These are phyloP conservation scores for Cladosporium velox DNA, from an alignment of 2,329 filamentous ascomycete species.

Conservation along the genomic window DNA sequence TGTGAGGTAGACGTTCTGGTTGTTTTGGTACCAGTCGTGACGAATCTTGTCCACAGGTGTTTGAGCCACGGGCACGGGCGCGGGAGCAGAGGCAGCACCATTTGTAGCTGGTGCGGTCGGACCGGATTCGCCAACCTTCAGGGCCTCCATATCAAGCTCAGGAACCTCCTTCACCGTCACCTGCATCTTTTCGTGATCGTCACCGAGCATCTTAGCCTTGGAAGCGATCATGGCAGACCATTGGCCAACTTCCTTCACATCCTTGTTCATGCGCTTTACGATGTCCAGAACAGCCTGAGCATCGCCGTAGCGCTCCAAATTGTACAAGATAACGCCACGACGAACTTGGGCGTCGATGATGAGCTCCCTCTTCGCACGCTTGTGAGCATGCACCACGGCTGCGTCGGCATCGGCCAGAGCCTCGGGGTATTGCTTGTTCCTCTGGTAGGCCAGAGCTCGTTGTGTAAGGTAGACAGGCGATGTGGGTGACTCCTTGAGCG, in stretches of 20 bases:
- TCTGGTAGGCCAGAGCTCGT: constrained; percentile 76
- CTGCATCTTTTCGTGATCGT: constrained; percentile 50
- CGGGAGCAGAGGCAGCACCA: constrained; percentile 39
- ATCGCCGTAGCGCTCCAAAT: constrained; percentile 71
- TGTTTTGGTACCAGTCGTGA: constrained; percentile 69
- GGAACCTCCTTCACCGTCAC: constrained; percentile 57
- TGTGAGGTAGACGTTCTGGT: constrained; percentile 61
- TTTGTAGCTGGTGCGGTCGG: constrained; percentile 33
- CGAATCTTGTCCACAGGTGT: constrained; percentile 62
- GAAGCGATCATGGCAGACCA: constrained; percentile 60
- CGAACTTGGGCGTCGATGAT: constrained; percentile 82
- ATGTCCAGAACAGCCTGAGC: constrained; percentile 69
- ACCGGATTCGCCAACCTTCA: neutral
- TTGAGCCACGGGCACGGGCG: constrained; percentile 28
- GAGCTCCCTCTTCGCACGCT: constrained; percentile 71
- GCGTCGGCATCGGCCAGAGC: constrained; percentile 51
- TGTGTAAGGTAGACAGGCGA: constrained; percentile 80
- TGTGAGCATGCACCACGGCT: constrained; percentile 64
- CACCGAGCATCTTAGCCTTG: constrained; percentile 53
- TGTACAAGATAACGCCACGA: constrained; percentile 72
- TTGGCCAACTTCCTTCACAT: constrained; percentile 56
- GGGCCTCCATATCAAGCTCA: constrained; percentile 35
- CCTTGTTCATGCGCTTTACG: constrained; percentile 55
- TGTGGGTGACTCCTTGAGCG: constrained; percentile 61
- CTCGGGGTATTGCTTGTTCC: constrained; percentile 52